Percentiles rank a stretch among this genome's conserved stretches.
These are phyloP conservation scores for Solanum etuberosum DNA, from an alignment of 257 asterid species.

Conservation along the genomic window DNA sequence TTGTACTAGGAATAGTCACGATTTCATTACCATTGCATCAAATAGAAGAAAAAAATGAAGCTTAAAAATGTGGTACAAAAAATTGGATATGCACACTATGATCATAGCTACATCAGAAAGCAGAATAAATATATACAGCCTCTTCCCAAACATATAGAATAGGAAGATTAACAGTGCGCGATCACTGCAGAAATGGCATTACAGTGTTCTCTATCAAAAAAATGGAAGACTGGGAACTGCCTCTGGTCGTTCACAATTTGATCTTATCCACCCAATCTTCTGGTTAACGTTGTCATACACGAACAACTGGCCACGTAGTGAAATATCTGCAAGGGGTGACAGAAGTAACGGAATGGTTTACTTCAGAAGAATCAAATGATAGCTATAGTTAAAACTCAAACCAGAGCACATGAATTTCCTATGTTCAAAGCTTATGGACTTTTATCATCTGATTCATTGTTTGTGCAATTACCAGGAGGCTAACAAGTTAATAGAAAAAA, in stretches of 20 bases:
- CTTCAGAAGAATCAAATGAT: not conserved
- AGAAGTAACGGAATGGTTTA: not conserved
- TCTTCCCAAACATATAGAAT: not conserved
- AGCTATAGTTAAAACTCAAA: not conserved
- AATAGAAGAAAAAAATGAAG: not conserved
- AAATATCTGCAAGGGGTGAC: conserved; percentile 39
- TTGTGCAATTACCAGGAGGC: not conserved
- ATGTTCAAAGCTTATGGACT: not conserved
- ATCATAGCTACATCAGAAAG: not conserved
- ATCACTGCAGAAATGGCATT: not conserved
- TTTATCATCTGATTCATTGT: not conserved
- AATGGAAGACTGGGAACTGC: conserved; percentile 10
- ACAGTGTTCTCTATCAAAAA: not conserved
- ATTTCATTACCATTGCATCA: not conserved
- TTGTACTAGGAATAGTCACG: not conserved
- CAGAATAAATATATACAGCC: not conserved
- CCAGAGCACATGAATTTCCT: not conserved
- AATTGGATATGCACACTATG: not conserved
- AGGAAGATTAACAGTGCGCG: not conserved
- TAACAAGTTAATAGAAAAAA: not conserved
- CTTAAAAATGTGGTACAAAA: not conserved
- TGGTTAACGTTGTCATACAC: conserved; percentile 60
- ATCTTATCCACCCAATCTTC: conserved; percentile 68
- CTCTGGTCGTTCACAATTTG: conserved; percentile 48
- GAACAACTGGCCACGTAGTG: conserved; percentile 47